These are phyloP conservation scores for Peronosclerospora sorghi DNA, from an alignment of 352 stramenopile species.

Conservation along the genomic window DNA sequence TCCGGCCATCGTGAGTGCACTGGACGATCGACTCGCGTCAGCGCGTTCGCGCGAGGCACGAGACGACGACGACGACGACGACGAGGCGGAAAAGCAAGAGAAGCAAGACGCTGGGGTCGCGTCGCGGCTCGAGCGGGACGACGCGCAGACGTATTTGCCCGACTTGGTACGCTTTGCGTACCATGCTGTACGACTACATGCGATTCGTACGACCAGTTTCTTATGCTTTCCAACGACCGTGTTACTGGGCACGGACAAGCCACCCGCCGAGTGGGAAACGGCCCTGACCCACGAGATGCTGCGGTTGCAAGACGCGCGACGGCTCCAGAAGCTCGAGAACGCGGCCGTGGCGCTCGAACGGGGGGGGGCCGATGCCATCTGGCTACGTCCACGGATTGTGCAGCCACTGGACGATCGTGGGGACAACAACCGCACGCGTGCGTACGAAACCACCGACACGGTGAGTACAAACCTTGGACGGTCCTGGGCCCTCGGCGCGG, in stretches of 20 bases:
- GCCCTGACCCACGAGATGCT: conserved; percentile 49
- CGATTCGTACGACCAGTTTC: conserved; percentile 52
- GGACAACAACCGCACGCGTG: too few relatives aligned
- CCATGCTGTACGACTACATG: conserved; percentile 36
- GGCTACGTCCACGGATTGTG: conserved; percentile 20
- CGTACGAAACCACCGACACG: conserved; percentile 10
- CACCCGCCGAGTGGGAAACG: conserved; percentile 22
- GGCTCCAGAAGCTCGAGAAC: conserved; percentile 24
- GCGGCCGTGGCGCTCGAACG: conserved; percentile 15
- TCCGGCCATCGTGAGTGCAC: conserved; percentile 19
- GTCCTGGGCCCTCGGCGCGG: conserved; percentile 21
- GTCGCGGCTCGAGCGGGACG: conserved; percentile 2
- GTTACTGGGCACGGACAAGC: conserved; percentile 13
- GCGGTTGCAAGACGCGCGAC: conserved; percentile 38
- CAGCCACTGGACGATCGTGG: conserved; percentile 15
- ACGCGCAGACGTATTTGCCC: conserved; percentile 13
- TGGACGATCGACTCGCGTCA: conserved; percentile 23
- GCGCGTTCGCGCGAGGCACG: neutral
- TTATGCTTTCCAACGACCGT: conserved; percentile 34
- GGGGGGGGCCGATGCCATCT: conserved; percentile 17
- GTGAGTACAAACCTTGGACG: conserved; percentile 3
- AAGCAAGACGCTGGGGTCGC: conserved; percentile 1
- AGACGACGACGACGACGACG: conserved; percentile 10
- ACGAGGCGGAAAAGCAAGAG: conserved; percentile 8
- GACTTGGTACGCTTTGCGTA: conserved; percentile 49